phyloP scores from a whole-genome alignment of 208 protist genomes.

The Novymonas esmeraldas region DNA sequence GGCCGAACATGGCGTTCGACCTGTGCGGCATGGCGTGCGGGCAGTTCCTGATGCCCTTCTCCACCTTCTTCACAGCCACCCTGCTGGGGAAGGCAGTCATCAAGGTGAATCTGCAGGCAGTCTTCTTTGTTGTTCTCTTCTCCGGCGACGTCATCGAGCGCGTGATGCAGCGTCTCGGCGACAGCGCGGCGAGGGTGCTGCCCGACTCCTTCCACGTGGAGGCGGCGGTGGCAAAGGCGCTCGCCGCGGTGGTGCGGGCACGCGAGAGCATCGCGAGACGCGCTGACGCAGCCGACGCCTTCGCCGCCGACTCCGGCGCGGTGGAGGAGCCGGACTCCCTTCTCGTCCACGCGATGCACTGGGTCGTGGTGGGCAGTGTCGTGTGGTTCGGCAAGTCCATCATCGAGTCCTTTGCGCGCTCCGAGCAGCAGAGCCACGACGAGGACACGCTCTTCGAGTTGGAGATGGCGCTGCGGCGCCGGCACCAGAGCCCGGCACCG shows the following conservation, averaged over 20 bases:
- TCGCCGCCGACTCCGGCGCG: constrained; percentile 8
- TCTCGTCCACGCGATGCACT: constrained; percentile 50
- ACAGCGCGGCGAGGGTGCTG: constrained; percentile 20
- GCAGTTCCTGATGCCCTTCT: constrained; percentile 96
- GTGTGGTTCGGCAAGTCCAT: constrained; percentile 88
- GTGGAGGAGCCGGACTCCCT: constrained; percentile 33
- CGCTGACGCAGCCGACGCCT: constrained; percentile 26
- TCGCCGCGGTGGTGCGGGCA: constrained; percentile 53
- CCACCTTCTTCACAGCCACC: constrained; percentile 96
- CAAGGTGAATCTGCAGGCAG: constrained; percentile 89
- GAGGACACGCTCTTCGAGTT: constrained; percentile 30
- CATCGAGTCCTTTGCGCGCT: constrained; percentile 80
- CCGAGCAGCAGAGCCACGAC: constrained; percentile 66
- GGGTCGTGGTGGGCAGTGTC: constrained; percentile 66
- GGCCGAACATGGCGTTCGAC: constrained; percentile 98
- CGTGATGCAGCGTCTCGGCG: constrained; percentile 39
- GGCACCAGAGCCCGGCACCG: constrained; percentile 6
- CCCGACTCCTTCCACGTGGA: constrained; percentile 40
- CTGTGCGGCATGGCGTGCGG: constrained; percentile 96
- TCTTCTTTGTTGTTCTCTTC: constrained; percentile 91
- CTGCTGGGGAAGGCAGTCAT: constrained; percentile 96
- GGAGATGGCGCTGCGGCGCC: constrained; percentile 20
- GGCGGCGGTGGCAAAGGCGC: constrained; percentile 36
- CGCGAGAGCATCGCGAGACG: constrained; percentile 74
- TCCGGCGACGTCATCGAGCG: constrained; percentile 82